A percentile compares a stretch with the other conserved stretches of the same genome.
Evolutionary conservation across 495 filamentous ascomycete species (phyloP).

Genomic region (Penicillium paradoxum): DNA sequence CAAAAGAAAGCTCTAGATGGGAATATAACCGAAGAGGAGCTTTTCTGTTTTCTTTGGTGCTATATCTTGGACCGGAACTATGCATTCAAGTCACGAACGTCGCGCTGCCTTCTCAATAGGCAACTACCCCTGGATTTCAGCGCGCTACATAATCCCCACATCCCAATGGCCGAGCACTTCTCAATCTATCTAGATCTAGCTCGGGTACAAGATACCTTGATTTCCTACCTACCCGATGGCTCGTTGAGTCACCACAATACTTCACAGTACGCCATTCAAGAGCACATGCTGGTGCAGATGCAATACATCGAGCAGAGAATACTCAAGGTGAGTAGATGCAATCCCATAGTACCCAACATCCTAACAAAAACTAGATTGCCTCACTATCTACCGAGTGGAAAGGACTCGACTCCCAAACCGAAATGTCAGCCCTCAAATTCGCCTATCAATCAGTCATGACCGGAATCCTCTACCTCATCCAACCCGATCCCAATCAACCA

Average conservation of each 20-base stretch:
- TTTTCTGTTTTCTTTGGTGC: conserved; percentile 25
- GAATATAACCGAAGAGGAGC: conserved; percentile 10
- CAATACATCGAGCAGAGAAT: conserved; percentile 12
- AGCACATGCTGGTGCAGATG: conserved; percentile 13
- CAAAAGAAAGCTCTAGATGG: background rate
- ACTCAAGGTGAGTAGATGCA: conserved; percentile 3
- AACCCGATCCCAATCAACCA: background rate
- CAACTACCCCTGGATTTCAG: background rate
- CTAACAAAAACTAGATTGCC: conserved; percentile 5
- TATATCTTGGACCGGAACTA: conserved; percentile 23
- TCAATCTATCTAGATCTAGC: conserved; percentile 17
- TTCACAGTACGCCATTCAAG: background rate
- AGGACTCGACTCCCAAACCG: conserved; percentile 14
- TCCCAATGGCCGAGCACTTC: conserved; percentile 7
- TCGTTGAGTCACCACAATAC: background rate
- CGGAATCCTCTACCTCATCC: conserved; percentile 13
- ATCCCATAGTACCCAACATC: background rate
- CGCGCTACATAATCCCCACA: background rate
- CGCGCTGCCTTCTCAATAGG: conserved; percentile 6
- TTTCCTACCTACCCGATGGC: conserved; percentile 5
- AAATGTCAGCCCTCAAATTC: conserved; percentile 20
- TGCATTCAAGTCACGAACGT: conserved; percentile 14
- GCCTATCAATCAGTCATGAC: conserved; percentile 22
- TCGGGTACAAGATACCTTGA: conserved; percentile 16
- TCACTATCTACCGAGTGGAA: conserved; percentile 13